Evolutionary conservation across 495 filamentous ascomycete species (phyloP).

Genomic region (Penicillium chermesinum): DNA sequence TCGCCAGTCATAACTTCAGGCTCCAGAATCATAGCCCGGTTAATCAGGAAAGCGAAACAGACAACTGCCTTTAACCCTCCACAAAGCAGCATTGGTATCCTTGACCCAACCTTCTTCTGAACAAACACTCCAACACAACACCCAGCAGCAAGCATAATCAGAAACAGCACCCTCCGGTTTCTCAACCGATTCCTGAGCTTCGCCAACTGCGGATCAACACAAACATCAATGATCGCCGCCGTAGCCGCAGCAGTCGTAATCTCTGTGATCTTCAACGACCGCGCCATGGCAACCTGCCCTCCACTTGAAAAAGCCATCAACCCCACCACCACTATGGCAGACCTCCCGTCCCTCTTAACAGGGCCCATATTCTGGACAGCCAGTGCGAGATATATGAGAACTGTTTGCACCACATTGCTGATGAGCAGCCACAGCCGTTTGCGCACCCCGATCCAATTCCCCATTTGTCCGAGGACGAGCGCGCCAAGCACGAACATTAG

Average conservation of each 20-base stretch:
- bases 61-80: conserved; percentile 17
- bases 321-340: conserved; percentile 40
- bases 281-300: conserved; percentile 53
- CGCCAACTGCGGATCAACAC: conserved; percentile 49
- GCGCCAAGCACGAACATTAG: conserved; percentile 50
- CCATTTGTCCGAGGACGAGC: conserved; percentile 51
- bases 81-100: conserved; percentile 19
- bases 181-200: conserved; percentile 41
- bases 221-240: conserved; percentile 56
- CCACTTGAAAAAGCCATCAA: conserved; percentile 54
- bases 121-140: conserved; percentile 47
- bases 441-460: conserved; percentile 47
- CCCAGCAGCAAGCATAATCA: conserved; percentile 45
- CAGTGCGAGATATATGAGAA: conserved; percentile 48
- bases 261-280: conserved; percentile 52
- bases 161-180: conserved; percentile 49
- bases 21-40: conserved; percentile 6
- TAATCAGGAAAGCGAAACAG: conserved; percentile 13
- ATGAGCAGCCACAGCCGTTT: conserved; percentile 47
- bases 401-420: conserved; percentile 49
- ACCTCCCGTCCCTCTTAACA: conserved; percentile 21
- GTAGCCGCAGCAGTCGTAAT: conserved; percentile 67
- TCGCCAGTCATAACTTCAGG: neutral
- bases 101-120: conserved; percentile 10
- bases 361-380: conserved; percentile 40